Conservation (phyloP, 1,284 basidiomycete genomes). For the Mycena citricolor region DNA sequence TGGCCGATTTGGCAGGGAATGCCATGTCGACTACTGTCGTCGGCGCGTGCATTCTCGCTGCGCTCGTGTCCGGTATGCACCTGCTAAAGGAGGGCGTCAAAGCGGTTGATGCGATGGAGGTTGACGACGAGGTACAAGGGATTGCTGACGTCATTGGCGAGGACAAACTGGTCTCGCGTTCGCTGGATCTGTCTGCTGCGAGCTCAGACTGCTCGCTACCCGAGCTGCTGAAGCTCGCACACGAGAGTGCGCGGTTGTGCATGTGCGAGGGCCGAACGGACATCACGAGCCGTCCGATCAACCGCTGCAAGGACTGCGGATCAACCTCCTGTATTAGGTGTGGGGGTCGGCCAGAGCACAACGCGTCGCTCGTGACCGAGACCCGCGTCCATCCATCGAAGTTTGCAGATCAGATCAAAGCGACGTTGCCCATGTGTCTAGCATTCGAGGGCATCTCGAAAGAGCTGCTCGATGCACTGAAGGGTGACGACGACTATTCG, state of each 20-base stretch:
- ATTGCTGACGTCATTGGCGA: conserved; percentile 53
- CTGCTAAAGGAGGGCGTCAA: conserved; percentile 54
- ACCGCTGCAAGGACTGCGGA: conserved; percentile 75
- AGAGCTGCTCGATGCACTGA: conserved; percentile 54
- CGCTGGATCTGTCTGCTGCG: conserved; percentile 70
- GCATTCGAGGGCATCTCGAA: conserved; percentile 55
- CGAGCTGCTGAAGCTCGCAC: conserved; percentile 65
- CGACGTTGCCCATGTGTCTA: conserved; percentile 85
- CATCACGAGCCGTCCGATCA: conserved; percentile 70
- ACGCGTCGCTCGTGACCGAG: conserved; percentile 52
- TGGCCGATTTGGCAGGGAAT: conserved; percentile 93
- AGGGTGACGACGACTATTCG: conserved; percentile 40
- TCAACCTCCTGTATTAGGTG: conserved; percentile 83
- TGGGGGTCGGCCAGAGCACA: conserved; percentile 88
- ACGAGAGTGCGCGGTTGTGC: conserved; percentile 78
- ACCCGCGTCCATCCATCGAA: conserved; percentile 63
- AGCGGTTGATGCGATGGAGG: conserved; percentile 46
- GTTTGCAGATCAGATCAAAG: conserved; percentile 79
- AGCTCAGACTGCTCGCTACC: conserved; percentile 47
- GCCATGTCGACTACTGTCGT: conserved; percentile 98
- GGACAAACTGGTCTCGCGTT: conserved; percentile 58
- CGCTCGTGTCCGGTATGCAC: conserved; percentile 67
- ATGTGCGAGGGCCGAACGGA: conserved; percentile 86
- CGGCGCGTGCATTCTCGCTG: conserved; percentile 85
- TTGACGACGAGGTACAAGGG: conserved; percentile 35